Evolutionary conservation across 1,284 basidiomycete genomes (phyloP).

Genomic region (Sporisorium sorghi): DNA sequence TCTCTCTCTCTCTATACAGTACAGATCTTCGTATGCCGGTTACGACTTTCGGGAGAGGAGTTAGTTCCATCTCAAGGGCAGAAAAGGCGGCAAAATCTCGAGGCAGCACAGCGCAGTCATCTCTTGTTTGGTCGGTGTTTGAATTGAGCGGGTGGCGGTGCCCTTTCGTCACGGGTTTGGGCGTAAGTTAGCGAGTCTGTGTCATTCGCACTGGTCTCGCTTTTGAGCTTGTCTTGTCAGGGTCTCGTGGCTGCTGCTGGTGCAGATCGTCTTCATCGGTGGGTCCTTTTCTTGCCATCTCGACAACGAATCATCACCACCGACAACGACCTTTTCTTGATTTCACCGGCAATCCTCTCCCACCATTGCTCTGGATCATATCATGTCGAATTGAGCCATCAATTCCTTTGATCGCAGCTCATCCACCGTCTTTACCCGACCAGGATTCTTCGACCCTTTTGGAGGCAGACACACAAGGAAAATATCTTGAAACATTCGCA

Average conservation of each 20-base stretch:
- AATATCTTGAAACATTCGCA: neutral
- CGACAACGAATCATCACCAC: neutral
- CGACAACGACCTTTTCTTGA: neutral
- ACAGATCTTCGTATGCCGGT: too few species aligned
- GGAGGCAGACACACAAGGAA: neutral
- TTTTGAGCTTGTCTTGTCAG: neutral
- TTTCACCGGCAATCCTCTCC: neutral
- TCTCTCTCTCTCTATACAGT: too few species aligned
- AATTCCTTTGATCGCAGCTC: neutral
- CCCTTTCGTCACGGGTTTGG: too few species aligned
- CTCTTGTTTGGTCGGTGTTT: slow-evolving; percentile 15
- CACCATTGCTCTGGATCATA: neutral
- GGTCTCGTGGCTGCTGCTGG: neutral
- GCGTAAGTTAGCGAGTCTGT: too few species aligned
- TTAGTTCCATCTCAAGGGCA: too few species aligned
- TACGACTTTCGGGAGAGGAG: too few species aligned
- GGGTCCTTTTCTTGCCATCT: neutral
- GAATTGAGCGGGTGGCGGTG: slow-evolving; percentile 21
- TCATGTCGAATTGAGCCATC: neutral
- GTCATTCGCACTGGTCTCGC: neutral
- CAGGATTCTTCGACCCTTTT: neutral
- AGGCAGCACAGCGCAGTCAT: slow-evolving; percentile 3
- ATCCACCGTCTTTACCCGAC: neutral
- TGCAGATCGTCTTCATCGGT: neutral
- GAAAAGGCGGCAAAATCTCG: neutral